Evolutionary conservation across 2,329 filamentous ascomycete genomes (phyloP).

Genomic region (Cladosporium sp.): DNA sequence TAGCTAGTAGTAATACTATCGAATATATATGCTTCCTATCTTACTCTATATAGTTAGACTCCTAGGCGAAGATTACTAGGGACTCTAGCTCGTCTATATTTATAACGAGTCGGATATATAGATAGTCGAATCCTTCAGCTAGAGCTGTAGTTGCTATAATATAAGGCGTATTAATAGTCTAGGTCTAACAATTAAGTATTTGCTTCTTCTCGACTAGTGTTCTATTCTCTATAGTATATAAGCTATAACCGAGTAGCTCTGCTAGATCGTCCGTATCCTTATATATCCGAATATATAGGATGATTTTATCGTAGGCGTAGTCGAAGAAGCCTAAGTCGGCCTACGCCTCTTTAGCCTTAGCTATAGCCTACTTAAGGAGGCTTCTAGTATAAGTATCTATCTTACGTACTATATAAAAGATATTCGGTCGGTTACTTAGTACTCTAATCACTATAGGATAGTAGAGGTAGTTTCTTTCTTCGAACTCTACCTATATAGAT

Average conservation of each 20-base stretch:
- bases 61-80: conserved; percentile 22
- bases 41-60: conserved; percentile 16
- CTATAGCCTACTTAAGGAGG: conserved; percentile 12
- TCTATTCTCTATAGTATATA: conserved; percentile 10
- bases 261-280: conserved; percentile 11
- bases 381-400: not conserved
- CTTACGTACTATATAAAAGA: conserved; percentile 16
- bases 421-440: conserved; percentile 14
- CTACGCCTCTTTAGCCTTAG: conserved; percentile 5
- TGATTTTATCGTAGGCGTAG: conserved; percentile 14
- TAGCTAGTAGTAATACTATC: conserved; percentile 16
- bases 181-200: conserved; percentile 18
- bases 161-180: not conserved
- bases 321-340: conserved; percentile 14
- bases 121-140: conserved; percentile 20
- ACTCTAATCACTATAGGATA: not conserved
- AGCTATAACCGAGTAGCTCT: conserved; percentile 6
- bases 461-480: too few relatives aligned
- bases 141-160: conserved; percentile 23
- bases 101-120: conserved; percentile 17
- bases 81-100: conserved; percentile 21
- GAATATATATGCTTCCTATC: conserved; percentile 16
- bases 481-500: too few relatives aligned
- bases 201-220: conserved; percentile 20
- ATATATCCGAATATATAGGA: conserved; percentile 13